Percentiles rank a stretch among this genome's conserved stretches.
Conservation (phyloP, 164 flowering plant genomes). For the Liriodendron chinense region DNA sequence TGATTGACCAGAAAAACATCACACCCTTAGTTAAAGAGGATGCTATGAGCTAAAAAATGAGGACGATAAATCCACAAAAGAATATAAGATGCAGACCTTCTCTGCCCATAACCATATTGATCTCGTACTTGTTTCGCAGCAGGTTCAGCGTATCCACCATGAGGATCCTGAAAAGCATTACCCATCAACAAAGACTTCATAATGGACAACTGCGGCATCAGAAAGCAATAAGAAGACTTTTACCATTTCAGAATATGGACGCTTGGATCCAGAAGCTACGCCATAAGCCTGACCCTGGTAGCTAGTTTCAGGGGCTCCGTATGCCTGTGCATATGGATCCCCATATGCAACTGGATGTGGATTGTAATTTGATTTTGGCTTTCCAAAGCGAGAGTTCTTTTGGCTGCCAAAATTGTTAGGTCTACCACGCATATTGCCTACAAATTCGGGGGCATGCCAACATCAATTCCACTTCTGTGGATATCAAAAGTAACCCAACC, state of each 20-base stretch:
- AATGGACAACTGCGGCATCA: neutral
- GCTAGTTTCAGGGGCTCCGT: conserved; percentile 19
- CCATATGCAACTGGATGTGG: conserved; percentile 11
- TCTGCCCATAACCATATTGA: conserved; percentile 25
- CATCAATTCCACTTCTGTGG: conserved; percentile 6
- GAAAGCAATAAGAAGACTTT: neutral
- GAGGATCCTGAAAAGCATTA: conserved; percentile 33
- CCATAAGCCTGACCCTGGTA: conserved; percentile 24
- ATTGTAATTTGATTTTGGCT: conserved; percentile 4
- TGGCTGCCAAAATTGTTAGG: conserved; percentile 18
- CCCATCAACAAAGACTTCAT: conserved; percentile 4
- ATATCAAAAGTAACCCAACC: neutral
- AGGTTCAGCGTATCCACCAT: conserved; percentile 40
- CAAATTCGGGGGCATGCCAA: conserved; percentile 4
- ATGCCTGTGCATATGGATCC: conserved; percentile 25
- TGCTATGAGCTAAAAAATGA: neutral
- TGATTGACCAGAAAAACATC: conserved; percentile 11
- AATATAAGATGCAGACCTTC: conserved; percentile 22
- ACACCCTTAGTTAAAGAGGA: conserved; percentile 5
- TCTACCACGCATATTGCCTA: conserved; percentile 28
- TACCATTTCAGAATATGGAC: conserved; percentile 31
- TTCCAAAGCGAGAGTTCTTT: conserved; percentile 22
- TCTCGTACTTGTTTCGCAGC: conserved; percentile 19
- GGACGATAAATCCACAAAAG: neutral
- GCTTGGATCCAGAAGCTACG: conserved; percentile 31